These are phyloP conservation scores for Lipomyces yamadae DNA, from an alignment of 805 yeast species.

Conservation along the genomic window DNA sequence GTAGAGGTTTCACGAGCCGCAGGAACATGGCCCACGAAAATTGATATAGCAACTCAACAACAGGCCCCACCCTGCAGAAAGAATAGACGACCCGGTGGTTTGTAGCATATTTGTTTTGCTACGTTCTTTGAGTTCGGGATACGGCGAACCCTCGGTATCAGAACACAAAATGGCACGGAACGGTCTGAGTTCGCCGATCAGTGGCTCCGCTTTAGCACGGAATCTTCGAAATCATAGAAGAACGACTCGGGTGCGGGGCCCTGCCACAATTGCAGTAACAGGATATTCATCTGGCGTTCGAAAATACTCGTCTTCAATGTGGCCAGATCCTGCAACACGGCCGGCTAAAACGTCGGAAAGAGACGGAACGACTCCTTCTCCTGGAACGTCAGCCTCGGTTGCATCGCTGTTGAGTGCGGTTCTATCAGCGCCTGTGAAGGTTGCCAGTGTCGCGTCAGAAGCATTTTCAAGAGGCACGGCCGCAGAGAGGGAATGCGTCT, in stretches of 20 bases:
- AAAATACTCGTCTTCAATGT: constrained; percentile 5
- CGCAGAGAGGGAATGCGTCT: constrained; percentile 17
- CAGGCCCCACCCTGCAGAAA: too few species aligned
- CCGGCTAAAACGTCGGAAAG: neutral
- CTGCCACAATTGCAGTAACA: constrained; percentile 20
- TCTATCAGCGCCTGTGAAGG: constrained; percentile 8
- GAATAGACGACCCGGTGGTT: neutral
- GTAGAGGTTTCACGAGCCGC: neutral
- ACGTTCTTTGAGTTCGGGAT: neutral
- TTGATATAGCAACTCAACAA: too few species aligned
- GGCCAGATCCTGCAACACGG: constrained; percentile 1
- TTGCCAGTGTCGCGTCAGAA: constrained; percentile 3
- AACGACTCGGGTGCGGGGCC: constrained; percentile 8
- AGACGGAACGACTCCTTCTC: neutral
- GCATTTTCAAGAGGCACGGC: neutral
- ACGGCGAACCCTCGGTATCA: neutral
- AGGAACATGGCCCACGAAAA: too few species aligned
- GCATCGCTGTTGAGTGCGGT: constrained; percentile 20
- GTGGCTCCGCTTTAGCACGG: neutral
- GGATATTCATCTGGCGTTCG: constrained; percentile 9
- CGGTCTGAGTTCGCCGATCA: neutral
- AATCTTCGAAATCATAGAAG: neutral
- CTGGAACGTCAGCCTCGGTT: constrained; percentile 3
- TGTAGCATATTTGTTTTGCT: neutral
- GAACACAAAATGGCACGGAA: neutral